Base-by-base conservation (phyloP, 805 yeast genomes). In the Saccharomycopsis javanensis region DNA sequence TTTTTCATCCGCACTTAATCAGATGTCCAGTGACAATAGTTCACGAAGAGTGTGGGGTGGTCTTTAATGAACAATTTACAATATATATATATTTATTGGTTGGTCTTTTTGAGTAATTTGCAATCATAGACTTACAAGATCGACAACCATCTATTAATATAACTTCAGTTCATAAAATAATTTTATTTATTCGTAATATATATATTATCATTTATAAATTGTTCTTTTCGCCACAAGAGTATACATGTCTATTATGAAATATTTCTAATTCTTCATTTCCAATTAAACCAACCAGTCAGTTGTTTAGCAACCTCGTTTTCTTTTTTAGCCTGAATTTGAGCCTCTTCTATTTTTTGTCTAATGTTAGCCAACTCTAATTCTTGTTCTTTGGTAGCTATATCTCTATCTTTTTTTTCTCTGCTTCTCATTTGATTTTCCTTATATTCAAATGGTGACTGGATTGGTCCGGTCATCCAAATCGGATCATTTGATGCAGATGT, bases 391-490 rank as follows among this genome's bases (percentile, higher is more conserved):
- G 68, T 72, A 31, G 81, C 86, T 59, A 68, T 68, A 60, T 74
- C 76, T 65, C 71, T 72, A 64, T 79, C 80, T 60, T 77, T 77
- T 50, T 69, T 67, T 60, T 78, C 79, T 55, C 75, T 73, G 51
- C 79, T 76, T 57, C 76, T 66, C 33, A 64, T 63, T 46, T 60
- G 64, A 54, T 66, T 66, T n/a, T 62, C 62, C 16, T 67, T 64
- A 42, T 63, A 64, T 55, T 79, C 92, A 79, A 86, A 85, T 0
- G 95, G 94, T 1, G 85, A 78, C 50, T 74, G 71, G 38, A 87
- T 77, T 1, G 81, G 73, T 0, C 91, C 95, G 0, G 95, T 82
- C 67, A 79, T 84, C 96, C 96, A 87, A 53, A 86, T 81, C 0
- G 96, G 96, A 57, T 86, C 89, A 62, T 82, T 76, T 15, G 89